Evolutionary conservation across 441 rosid species (phyloP), one percentile per base, ranked within the genome.

Genomic region (Dalechampia spathulata): DNA sequence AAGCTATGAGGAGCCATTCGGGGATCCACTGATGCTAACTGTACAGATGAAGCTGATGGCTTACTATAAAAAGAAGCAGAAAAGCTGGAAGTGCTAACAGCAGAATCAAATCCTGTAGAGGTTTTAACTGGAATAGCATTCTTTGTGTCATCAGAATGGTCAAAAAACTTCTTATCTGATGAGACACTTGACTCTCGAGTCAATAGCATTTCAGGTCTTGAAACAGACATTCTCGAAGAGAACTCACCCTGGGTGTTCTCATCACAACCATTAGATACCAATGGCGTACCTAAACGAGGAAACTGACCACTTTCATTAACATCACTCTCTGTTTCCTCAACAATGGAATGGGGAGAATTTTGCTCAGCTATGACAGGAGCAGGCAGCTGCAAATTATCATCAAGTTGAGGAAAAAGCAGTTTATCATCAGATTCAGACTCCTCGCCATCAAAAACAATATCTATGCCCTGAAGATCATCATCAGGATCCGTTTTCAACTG

Each of bases 361-460:
- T 90, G 91, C 60, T 78, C 95, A 54, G 71, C 73, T 49, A 77
- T 73, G 49, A 79, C 79, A n/a, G 94, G 76, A 58, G 90, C 78
- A 71, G 86, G 82, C 77, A 73, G 97, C 70, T 68, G 85, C 65
- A 93, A 72, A 73, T 75, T 90, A 69, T 87, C 90, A 72, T 93
- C 99, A 16, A 86, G 87, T 67, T 87, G 99, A 67, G 85, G 96
- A 66, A 93, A 93, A 32, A 78, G 95, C 63, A 87, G 67, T 70
- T 80, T 85, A 65, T 93, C 97, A 75, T 90, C 95, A 38, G 91
- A 58, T 68, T 87, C 99, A 71, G 93, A 83, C 61, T 85, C 97
- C 75, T 90, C 97, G 27, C 84, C 99, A 56, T 93, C 99, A 72
- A 93, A 93, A 53, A 93, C 88, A 46, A 93, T 93, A 64, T 93